phyloP scores from a whole-genome alignment of 805 yeast species.

The Kodamaea kaohsiungensis region DNA sequence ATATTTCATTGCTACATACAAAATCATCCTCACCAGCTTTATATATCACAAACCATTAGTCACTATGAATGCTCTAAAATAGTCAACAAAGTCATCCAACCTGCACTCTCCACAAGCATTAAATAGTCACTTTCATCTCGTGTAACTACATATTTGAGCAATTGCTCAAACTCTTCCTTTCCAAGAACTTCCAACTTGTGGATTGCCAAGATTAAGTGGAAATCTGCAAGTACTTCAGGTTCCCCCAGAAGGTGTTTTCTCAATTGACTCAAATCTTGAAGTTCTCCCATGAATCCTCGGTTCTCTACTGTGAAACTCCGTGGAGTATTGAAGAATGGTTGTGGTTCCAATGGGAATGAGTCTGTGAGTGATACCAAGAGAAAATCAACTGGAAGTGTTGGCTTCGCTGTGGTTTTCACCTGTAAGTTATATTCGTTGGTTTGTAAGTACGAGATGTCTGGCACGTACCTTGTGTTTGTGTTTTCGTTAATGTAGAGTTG shows the following conservation, averaged over 20 bases:
- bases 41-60: neutral
- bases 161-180: conserved; percentile 50
- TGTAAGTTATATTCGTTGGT: conserved; percentile 85
- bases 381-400: conserved; percentile 30
- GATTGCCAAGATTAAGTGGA: conserved; percentile 71
- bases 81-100: conserved; percentile 81
- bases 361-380: conserved; percentile 85
- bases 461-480: conserved; percentile 79
- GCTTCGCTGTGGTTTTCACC: conserved; percentile 66
- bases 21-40: neutral
- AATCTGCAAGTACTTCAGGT: conserved; percentile 51
- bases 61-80: conserved; percentile 34
- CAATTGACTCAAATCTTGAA: conserved; percentile 64
- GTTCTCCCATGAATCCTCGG: conserved; percentile 70
- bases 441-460: conserved; percentile 85
- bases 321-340: conserved; percentile 49
- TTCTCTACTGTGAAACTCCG: conserved; percentile 73
- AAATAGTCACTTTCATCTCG: conserved; percentile 47
- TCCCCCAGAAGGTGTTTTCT: conserved; percentile 49
- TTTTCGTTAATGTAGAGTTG: conserved; percentile 78
- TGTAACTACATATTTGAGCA: conserved; percentile 49
- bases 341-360: conserved; percentile 77
- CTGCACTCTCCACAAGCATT: conserved; percentile 59
- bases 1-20: neutral
- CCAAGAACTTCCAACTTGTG: conserved; percentile 57